These are phyloP conservation scores for Dothideomycetidae sp. DNA, from an alignment of 2,329 filamentous ascomycete species.

Conservation along the genomic window DNA sequence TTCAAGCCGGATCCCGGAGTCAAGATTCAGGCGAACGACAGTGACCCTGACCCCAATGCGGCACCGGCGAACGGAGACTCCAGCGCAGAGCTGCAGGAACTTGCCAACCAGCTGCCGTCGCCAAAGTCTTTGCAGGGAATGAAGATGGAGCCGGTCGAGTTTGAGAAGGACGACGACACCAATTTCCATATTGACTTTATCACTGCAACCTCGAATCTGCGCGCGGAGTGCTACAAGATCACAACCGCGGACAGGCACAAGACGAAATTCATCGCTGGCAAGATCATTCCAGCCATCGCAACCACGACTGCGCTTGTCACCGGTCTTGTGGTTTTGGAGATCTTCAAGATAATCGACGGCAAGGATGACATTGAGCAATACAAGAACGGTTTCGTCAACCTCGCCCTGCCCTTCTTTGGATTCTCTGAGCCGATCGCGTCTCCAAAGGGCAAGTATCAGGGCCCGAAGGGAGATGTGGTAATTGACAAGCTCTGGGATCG, in stretches of 20 bases:
- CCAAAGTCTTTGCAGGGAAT: conserved; percentile 74
- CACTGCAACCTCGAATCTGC: conserved; percentile 87
- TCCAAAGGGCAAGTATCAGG: conserved; percentile 80
- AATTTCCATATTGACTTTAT: conserved; percentile 99
- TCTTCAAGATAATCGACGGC: conserved; percentile 93
- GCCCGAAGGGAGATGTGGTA: conserved; percentile 60
- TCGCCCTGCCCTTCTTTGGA: conserved; percentile 92
- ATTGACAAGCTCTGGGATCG: conserved; percentile 98
- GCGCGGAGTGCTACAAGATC: conserved; percentile 97
- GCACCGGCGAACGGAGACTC: conserved; percentile 44
- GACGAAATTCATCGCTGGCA: conserved; percentile 98
- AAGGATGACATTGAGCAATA: conserved; percentile 96
- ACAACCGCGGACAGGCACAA: conserved; percentile 83
- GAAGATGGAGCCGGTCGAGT: conserved; percentile 83
- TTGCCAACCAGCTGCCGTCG: conserved; percentile 59
- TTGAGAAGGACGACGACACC: conserved; percentile 96
- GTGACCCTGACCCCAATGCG: conserved; percentile 83
- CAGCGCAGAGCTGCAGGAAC: conserved; percentile 56
- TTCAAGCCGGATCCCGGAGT: conserved; percentile 81
- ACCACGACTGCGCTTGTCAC: conserved; percentile 94
- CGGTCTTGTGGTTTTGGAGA: conserved; percentile 77
- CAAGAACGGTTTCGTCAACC: conserved; percentile 97
- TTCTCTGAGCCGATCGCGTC: conserved; percentile 95
- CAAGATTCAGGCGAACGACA: conserved; percentile 94
- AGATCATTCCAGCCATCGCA: conserved; percentile 97